Evolutionary conservation across 352 stramenopile species (phyloP), one percentile per base, ranked within the genome.

Genomic region (Thalassiosira mediterranea): DNA sequence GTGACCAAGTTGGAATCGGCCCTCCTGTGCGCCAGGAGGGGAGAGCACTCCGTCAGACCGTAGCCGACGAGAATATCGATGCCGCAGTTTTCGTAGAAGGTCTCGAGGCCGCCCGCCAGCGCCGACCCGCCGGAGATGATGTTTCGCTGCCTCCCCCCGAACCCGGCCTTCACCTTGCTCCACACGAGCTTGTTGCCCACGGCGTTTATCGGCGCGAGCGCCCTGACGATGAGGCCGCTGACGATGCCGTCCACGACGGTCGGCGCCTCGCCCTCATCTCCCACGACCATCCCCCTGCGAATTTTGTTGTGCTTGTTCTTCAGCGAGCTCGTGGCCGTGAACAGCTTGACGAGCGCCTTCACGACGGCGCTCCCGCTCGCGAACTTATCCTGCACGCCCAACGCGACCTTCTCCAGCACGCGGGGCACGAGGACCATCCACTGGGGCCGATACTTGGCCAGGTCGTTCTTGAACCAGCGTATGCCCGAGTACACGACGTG

Each of bases 81-180:
- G 17, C 87, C 87, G 32, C 74, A 82, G 26, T 81, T 84, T 66
- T 90, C 80, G 64, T 93, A 93, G 79, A 93, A 93, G 19, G 49
- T 52, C 72, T 93, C 88, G 25, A 93, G 61, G 2, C 68, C 81
- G 28, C 84, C 83, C 25, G 81, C 68, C 34, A 93, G 62, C 15
- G 88, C 85, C 48, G 78, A 90, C 67, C 88, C 88, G 57, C 88
- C 88, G n/a, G 64, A 79, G 75, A 93, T 90, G 21, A 93, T 91
- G 1, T 60, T 73, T 47, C 79, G 81, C n/a, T 90, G 42, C 31
- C 82, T 78, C n/a, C 88, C 86, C 61, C 88, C 88, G 66, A 93
- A 93, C 17, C 88, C 88, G 66, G 79, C 76, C 67, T 88, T 21
- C 0, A 93, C 84, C 54, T 93, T 93, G 44, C 38, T 81, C 85